These are phyloP conservation scores for Spathaspora passalidarum DNA, from an alignment of 805 yeast genomes.

Conservation along the genomic window DNA sequence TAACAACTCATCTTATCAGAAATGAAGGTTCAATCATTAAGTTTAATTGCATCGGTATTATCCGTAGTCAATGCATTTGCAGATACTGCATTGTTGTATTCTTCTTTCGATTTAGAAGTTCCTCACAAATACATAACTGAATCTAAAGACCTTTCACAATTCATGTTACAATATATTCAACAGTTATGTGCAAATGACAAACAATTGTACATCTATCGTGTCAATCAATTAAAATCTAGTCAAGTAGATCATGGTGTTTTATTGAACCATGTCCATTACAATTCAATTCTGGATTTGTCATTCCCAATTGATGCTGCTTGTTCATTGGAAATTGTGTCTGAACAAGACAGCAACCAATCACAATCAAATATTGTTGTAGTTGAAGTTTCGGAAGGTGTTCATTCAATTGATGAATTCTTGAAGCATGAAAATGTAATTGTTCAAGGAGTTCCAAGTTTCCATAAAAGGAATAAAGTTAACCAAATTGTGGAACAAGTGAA, in stretches of 20 bases:
- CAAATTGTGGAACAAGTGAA: constrained; percentile 20
- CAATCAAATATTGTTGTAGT: constrained; percentile 16
- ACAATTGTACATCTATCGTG: constrained; percentile 25
- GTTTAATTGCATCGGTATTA: not conserved
- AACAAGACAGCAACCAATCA: constrained; percentile 1
- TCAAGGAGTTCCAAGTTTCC: constrained; percentile 27
- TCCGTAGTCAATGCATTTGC: constrained; percentile 22
- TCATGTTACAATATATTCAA: constrained; percentile 16
- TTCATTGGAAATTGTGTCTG: constrained; percentile 3
- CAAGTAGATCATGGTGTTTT: constrained; percentile 8
- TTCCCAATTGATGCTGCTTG: constrained; percentile 14
- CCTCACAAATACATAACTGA: constrained; percentile 18
- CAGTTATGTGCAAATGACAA: constrained; percentile 17
- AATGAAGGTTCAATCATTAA: constrained; percentile 1
- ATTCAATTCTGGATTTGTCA: constrained; percentile 15
- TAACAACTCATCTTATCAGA: not conserved
- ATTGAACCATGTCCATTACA: constrained; percentile 20
- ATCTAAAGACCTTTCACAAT: constrained; percentile 15
- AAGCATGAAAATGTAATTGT: constrained; percentile 15
- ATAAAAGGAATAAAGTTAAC: constrained; percentile 19
- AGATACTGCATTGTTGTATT: constrained; percentile 23
- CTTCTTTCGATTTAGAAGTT: constrained; percentile 7
- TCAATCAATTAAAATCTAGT: constrained; percentile 14
- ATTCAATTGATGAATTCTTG: constrained; percentile 19
- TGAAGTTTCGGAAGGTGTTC: constrained; percentile 22